Conservation (phyloP, 352 stramenopile genomes). For the Globisporangium heterothallicum region DNA sequence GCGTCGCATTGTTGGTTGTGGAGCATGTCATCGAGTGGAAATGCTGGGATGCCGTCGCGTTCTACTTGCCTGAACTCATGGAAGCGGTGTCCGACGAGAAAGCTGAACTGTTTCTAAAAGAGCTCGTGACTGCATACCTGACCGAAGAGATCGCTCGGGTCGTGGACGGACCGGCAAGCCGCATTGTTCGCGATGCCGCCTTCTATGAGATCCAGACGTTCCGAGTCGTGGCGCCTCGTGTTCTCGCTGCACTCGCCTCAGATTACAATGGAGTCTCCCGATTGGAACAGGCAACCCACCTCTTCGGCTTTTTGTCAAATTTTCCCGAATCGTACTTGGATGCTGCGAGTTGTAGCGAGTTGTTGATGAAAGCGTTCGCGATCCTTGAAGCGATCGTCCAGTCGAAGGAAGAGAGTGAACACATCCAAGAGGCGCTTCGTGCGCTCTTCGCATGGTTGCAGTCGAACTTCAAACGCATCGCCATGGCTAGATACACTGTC, state of each 20-base stretch:
- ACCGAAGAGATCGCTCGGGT: conserved; percentile 14
- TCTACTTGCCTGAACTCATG: conserved; percentile 65
- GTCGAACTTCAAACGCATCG: conserved; percentile 13
- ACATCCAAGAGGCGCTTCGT: not conserved
- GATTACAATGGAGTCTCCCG: conserved; percentile 2
- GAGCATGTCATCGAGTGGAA: conserved; percentile 51
- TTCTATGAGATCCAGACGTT: conserved; percentile 79
- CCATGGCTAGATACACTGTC: conserved; percentile 1
- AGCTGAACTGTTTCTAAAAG: conserved; percentile 22
- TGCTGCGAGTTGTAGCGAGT: conserved; percentile 7
- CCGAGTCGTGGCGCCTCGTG: conserved; percentile 27
- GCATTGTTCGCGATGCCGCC: conserved; percentile 59
- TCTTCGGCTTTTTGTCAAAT: conserved; percentile 29
- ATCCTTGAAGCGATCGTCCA: conserved; percentile 5
- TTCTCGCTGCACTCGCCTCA: conserved; percentile 25
- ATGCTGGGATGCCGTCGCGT: conserved; percentile 69
- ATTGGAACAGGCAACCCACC: not conserved
- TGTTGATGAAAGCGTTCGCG: conserved; percentile 12
- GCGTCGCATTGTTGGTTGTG: conserved; percentile 37
- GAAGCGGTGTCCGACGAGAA: conserved; percentile 22
- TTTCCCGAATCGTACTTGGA: conserved; percentile 35
- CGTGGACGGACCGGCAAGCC: conserved; percentile 21
- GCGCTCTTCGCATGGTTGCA: conserved; percentile 15
- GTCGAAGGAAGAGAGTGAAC: not conserved
- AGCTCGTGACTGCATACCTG: conserved; percentile 33